These are phyloP conservation scores for Hypoxylon trugodes DNA, from an alignment of 495 filamentous ascomycete species.

Conservation along the genomic window DNA sequence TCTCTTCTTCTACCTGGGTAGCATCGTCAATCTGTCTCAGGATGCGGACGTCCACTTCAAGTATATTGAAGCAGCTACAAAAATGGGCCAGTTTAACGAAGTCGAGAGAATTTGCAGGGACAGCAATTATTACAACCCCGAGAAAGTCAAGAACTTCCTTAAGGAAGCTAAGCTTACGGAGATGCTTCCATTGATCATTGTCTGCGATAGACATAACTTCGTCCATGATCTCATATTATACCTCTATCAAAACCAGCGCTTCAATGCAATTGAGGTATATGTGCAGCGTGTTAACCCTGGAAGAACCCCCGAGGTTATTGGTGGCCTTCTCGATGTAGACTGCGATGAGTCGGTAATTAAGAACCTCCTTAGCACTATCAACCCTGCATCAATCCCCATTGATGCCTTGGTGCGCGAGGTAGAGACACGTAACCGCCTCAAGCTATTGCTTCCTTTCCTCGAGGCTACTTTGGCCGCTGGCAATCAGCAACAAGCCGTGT, in stretches of 20 bases:
- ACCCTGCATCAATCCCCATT: conserved; percentile 86
- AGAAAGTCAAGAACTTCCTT: conserved; percentile 99
- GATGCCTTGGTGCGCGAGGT: conserved; percentile 96
- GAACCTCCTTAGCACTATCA: conserved; percentile 86
- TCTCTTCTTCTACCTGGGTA: conserved; percentile 96
- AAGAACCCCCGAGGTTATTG: conserved; percentile 93
- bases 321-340: conserved; percentile 95
- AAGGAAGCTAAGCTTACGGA: conserved; percentile 94
- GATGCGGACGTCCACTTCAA: conserved; percentile 98
- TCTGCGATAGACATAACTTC: conserved; percentile 98
- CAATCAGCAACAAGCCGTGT: conserved; percentile 97
- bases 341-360: conserved; percentile 97
- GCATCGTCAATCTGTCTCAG: conserved; percentile 96
- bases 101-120: conserved; percentile 98
- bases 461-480: conserved; percentile 89
- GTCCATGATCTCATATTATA: conserved; percentile 97
- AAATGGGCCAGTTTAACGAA: conserved; percentile 89
- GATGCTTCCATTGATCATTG: conserved; percentile 95
- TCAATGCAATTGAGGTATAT: conserved; percentile 99
- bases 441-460: conserved; percentile 95
- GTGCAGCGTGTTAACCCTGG: conserved; percentile 98
- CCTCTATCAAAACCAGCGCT: conserved; percentile 99
- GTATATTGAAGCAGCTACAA: conserved; percentile 96
- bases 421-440: conserved; percentile 92
- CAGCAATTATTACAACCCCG: conserved; percentile 89